Base-by-base conservation (phyloP, 352 stramenopile species). In the Globisporangium canariense region DNA sequence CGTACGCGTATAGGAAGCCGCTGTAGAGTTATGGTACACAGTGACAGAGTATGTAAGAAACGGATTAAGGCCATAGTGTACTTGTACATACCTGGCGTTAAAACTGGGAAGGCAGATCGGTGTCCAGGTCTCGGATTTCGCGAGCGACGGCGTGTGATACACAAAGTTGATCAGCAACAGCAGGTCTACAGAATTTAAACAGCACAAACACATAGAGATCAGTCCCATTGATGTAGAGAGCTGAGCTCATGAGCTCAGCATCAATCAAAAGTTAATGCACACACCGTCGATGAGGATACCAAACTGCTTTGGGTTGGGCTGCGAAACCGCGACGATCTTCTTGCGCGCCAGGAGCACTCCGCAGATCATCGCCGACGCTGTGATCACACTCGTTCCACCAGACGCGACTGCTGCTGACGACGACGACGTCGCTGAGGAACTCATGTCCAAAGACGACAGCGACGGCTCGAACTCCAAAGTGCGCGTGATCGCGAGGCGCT, bases 1-100 rank as follows among this genome's bases (percentile, higher is more conserved):
- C 69, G 62, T 92, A 92, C 8, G 79, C 83, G 50, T 92, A 79
- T 20, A 92, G 64, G 53, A 92, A 92, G 30, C 83, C 83, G 54
- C 81, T 90, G 53, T 36, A 25, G 22, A 25, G 22, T 25, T 25
- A 25, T 25, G 22, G 22, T 25, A 25, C 22, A 25, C 22, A 25
- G 22, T 25, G 22, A 25, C 22, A 0, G 22, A 25, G 22, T 25
- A 25, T 25, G 22, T 25, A 25, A 25, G 22, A 25, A 25, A 25
- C 22, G 22, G 22, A 1, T 25, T 25, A 25, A 25, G 22, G 22
- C 22, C 22, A 25, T 25, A 25, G 22, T 25, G 22, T 25, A 25
- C 22, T 25, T 25, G 22, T 25, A 25, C 22, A 25, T 25, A 88
- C 81, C 71, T 81, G 51, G 77, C 63, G 66, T 90, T 89, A 62